Percentiles rank a stretch among this genome's conserved stretches.
Conservation (phyloP, 2,329 filamentous ascomycete genomes). For the Phialophora tarda region DNA sequence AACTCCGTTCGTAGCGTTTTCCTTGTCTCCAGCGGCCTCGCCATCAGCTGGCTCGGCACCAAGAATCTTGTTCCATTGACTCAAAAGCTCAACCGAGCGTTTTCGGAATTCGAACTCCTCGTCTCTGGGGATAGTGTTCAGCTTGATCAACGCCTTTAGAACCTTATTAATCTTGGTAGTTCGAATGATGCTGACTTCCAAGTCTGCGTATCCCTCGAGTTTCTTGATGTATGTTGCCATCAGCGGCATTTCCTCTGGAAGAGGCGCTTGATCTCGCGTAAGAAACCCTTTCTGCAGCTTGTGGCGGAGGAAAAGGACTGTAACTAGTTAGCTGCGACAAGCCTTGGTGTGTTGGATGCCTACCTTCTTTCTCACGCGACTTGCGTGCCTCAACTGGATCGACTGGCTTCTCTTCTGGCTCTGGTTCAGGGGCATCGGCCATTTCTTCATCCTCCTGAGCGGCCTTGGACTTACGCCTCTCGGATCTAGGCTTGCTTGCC, state of each 20-base stretch:
- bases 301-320: conserved; percentile 90
- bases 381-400: conserved; percentile 62
- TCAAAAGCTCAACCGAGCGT: conserved; percentile 78
- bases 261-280: conserved; percentile 80
- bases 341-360: conserved; percentile 53
- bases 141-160: conserved; percentile 88
- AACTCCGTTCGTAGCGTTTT: conserved; percentile 47
- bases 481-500: conserved; percentile 61
- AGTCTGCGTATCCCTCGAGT: conserved; percentile 76
- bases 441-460: conserved; percentile 63
- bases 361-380: conserved; percentile 62
- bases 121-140: conserved; percentile 83
- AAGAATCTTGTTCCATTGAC: conserved; percentile 87
- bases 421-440: conserved; percentile 55
- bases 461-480: conserved; percentile 65
- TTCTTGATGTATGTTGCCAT: conserved; percentile 62
- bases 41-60: conserved; percentile 60
- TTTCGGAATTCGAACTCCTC: conserved; percentile 88
- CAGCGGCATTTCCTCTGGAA: conserved; percentile 67
- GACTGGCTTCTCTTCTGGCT: conserved; percentile 59
- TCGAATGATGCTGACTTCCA: conserved; percentile 88
- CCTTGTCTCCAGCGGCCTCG: conserved; percentile 48
- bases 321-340: conserved; percentile 32
- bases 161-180: conserved; percentile 98
- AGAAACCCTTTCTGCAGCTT: conserved; percentile 94